Evolutionary conservation across 2,329 filamentous ascomycete genomes (phyloP), one percentile per base, ranked within the genome.

Genomic region (Venturia carpophila): DNA sequence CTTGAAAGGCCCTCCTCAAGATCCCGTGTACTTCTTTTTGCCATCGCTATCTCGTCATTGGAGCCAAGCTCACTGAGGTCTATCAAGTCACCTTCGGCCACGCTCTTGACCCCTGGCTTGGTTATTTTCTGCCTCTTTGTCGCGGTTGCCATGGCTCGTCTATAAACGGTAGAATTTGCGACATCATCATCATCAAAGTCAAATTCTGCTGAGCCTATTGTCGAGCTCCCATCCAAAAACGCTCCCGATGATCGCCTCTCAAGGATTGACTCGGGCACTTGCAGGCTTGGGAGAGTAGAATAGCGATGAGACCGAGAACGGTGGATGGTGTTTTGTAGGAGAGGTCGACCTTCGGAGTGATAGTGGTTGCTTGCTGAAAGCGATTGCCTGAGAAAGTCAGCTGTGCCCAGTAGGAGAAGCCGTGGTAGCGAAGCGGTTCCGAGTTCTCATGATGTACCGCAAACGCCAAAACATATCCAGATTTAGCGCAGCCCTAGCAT

Each of bases 161-260:
- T 27, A 47, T 64, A 64, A n/a, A 64, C 63, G 5, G 63, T 64
- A 21, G 63, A 64, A 21, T 60, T 56, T 2, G 60, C 47, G 11
- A 64, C n/a, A n/a, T n/a, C 52, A 41, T 56, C 52, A 27, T 56
- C 52, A 30, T 64, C 63, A 39, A 64, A 64, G 30, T 64, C 63
- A 37, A 64, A 64, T 42, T 56, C 63, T 24, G 49, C 45, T 15
- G 37, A 43, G 19, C 61, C 61, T 27, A 63, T 34, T 5, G 45
- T 63, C 15, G 61, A 63, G 61, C 41, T 37, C 11, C 61, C 45
- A 11, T 63, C 61, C 42, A 63, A 19, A 63, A 58, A 43, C 19
- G 62, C 42, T 30, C 52, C 52, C 13, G 63, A 64, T 5, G 24
- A 11, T 5, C 47, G 27, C 5, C 47, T 17, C 15, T 64, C 63